Percentiles rank a stretch among this genome's conserved stretches.
phyloP scores from a whole-genome alignment of 257 asterid genomes.

The Voacanga thouarsii region DNA sequence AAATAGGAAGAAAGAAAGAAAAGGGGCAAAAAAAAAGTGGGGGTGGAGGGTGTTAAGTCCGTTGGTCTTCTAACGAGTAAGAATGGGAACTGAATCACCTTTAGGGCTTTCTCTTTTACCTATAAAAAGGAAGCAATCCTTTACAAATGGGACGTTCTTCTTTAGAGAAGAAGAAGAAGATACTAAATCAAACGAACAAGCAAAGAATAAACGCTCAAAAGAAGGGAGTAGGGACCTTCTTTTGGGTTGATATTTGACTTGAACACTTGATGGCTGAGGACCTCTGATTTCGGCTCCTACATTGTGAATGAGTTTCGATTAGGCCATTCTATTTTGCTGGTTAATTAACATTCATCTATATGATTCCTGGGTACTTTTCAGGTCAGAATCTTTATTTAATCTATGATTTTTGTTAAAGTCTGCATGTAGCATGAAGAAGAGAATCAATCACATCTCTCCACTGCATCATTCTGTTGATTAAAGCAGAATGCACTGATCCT shows the following conservation, averaged over 20 bases:
- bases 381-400: no score
- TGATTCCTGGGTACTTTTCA: no score
- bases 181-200: not conserved
- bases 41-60: no score
- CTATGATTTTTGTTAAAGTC: not conserved
- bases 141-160: not conserved
- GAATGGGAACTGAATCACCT: not conserved
- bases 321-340: not conserved
- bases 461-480: constrained; percentile 3
- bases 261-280: not conserved
- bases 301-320: not conserved
- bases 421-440: not conserved
- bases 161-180: not conserved
- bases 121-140: not conserved
- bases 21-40: not conserved
- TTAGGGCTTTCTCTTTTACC: constrained; percentile 16
- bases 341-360: not conserved
- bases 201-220: not conserved
- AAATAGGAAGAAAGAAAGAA: not conserved
- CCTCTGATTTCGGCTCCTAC: not conserved
- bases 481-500: not conserved
- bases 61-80: not conserved
- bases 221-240: not conserved
- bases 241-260: not conserved
- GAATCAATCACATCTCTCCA: not conserved